Conservation (phyloP, 352 stramenopile genomes). For the Pilasporangium apinafurcum region DNA sequence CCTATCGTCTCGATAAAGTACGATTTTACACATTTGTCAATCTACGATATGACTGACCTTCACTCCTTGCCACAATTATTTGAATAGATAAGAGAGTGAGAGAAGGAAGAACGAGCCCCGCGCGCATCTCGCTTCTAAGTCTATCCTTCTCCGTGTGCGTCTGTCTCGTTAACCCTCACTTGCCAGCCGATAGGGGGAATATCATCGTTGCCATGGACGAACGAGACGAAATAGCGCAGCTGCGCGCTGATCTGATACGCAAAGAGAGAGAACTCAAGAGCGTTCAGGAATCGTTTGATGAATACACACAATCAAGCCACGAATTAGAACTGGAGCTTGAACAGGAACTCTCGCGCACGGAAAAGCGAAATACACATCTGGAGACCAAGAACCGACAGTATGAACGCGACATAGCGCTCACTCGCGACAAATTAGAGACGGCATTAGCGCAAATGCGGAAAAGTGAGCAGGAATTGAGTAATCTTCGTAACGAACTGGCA, state of each 20-base stretch:
- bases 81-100: not conserved
- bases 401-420: constrained; percentile 39
- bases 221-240: constrained; percentile 5
- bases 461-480: constrained; percentile 41
- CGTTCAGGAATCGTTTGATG: constrained; percentile 72
- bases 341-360: constrained; percentile 60
- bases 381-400: constrained; percentile 37
- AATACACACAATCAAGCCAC: constrained; percentile 79
- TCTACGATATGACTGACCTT: too few relatives aligned
- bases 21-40: too few relatives aligned
- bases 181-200: not conserved
- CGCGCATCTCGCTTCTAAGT: not conserved
- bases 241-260: constrained; percentile 41
- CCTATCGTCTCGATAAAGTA: too few relatives aligned
- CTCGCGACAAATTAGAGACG: constrained; percentile 46
- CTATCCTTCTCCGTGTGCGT: too few relatives aligned
- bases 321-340: constrained; percentile 75
- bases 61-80: too few relatives aligned
- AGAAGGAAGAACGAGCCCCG: not conserved
- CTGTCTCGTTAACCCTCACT: too few relatives aligned
- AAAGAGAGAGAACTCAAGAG: constrained; percentile 59
- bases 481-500: constrained; percentile 36
- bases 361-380: constrained; percentile 42
- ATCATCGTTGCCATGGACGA: not conserved
- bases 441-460: constrained; percentile 41